Conservation (phyloP, 2,329 filamentous ascomycete genomes). For the Thielaviopsis punctulata region DNA sequence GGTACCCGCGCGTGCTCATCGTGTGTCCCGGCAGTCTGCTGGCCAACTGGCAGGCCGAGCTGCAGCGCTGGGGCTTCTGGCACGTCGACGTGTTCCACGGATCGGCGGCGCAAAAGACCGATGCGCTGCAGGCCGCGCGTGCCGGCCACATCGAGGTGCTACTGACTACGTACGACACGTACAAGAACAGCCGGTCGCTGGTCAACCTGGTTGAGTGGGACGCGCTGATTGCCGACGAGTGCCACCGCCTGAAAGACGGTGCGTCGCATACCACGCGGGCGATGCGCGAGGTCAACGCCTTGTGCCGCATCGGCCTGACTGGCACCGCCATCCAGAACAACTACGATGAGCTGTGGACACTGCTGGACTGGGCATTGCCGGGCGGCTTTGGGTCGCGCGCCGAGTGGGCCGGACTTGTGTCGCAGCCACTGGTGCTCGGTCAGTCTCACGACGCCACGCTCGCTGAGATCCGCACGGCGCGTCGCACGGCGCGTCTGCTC, state of each 20-base stretch:
- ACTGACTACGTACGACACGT: constrained; percentile 88
- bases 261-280: constrained; percentile 62
- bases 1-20: constrained; percentile 52
- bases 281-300: constrained; percentile 77
- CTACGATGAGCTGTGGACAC: constrained; percentile 91
- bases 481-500: constrained; percentile 68
- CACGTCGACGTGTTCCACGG: constrained; percentile 72
- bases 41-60: constrained; percentile 77
- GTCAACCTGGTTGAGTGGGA: constrained; percentile 88
- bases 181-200: constrained; percentile 53
- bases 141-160: constrained; percentile 73
- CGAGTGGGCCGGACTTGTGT: constrained; percentile 66
- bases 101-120: constrained; percentile 36
- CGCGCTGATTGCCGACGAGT: constrained; percentile 86
- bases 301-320: constrained; percentile 84
- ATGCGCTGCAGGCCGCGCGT: constrained; percentile 52
- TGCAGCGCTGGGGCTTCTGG: constrained; percentile 93
- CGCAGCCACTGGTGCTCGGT: constrained; percentile 64
- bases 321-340: constrained; percentile 96
- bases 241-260: constrained; percentile 71
- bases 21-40: constrained; percentile 81
- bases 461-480: constrained; percentile 61
- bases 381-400: constrained; percentile 45
- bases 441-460: constrained; percentile 85
- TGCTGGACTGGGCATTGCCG: constrained; percentile 92